Base-by-base conservation (phyloP, 1,284 basidiomycete species). In the Trichosporon faecale region DNA sequence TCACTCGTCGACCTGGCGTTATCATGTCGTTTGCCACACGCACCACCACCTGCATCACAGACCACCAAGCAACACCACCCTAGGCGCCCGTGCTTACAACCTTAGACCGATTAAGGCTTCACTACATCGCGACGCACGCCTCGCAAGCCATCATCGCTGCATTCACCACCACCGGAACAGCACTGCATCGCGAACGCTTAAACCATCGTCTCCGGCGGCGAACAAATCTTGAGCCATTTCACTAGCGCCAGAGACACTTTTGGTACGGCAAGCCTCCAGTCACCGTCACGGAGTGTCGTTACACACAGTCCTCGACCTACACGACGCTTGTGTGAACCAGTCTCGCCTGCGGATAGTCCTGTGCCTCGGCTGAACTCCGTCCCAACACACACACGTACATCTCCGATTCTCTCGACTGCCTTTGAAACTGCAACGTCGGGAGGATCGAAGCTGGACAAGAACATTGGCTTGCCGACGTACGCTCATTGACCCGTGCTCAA, bases 51-150 rank as follows among this genome's bases (percentile, higher is more conserved):
- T 33, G 57, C 57, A 61, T 23, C 31, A 61, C 57, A 33, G 57
- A 61, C 31, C 57, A 31, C 29, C 27, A 25, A 44, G 7, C 40
- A 52, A 18, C 49, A 52, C 49, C 49, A 23, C 49, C 21, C 49
- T 11, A 23, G 49, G 57, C 33, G 57, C 57, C 29, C 57, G 57
- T 61, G 57, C 57, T 61, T 31, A 61, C 57, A 25, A 52, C 49
- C 49, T 52, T 52, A 52, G 49, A 52, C 49, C 21, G 21, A 18
- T 31, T 61, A 61, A 31, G 57, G 57, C 57, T 31, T 33, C 57
- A 61, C 16, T 31, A 33, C 49, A 52, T 21, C 25, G 29, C 57
- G n/a, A 33, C 57, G 29, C 29, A 61, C 57, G 27, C 57, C 57
- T 61, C 21, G n/a, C 49, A 52, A 52, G 49, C 49, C 49, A 52